A percentile compares a stretch with the other conserved stretches of the same genome.
Evolutionary conservation across 148 eudicot species (phyloP).

Genomic region (Suaeda aralocaspica): DNA sequence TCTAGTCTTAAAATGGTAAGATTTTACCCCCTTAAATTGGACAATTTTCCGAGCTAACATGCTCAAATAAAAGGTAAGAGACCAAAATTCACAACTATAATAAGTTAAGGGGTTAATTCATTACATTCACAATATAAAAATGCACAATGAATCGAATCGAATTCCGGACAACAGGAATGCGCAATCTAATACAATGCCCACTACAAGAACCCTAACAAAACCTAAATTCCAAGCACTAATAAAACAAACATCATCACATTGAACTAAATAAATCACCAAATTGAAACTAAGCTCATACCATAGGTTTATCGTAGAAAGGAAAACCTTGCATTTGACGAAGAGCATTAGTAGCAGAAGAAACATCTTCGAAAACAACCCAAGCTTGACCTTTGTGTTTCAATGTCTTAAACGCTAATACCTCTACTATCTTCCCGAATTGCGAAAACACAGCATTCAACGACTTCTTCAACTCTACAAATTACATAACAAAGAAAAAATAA

Average conservation of each 20-base stretch:
- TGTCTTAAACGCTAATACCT: conserved; percentile 92
- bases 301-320: conserved; percentile 93
- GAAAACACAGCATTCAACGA: conserved; percentile 80
- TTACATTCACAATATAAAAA: too few species aligned
- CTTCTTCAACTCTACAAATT: conserved; percentile 68
- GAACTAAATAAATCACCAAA: not conserved
- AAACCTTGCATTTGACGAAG: conserved; percentile 89
- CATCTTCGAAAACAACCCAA: conserved; percentile 95
- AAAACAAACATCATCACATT: too few species aligned
- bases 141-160: too few species aligned
- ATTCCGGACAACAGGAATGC: too few species aligned
- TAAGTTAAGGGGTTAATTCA: too few species aligned
- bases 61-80: too few species aligned
- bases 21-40: too few species aligned
- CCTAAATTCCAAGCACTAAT: not conserved
- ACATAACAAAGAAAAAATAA: not conserved
- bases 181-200: too few species aligned
- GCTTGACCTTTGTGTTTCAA: conserved; percentile 97
- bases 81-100: too few species aligned
- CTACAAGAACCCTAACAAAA: not conserved
- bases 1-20: too few species aligned
- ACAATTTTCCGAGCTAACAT: too few species aligned
- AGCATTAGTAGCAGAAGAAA: conserved; percentile 72
- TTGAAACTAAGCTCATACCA: conserved; percentile 41
- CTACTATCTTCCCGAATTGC: conserved; percentile 90